Evolutionary conservation across 345 rosid genomes (phyloP), one percentile per base, ranked within the genome.

Genomic region (Nephelium lappaceum): DNA sequence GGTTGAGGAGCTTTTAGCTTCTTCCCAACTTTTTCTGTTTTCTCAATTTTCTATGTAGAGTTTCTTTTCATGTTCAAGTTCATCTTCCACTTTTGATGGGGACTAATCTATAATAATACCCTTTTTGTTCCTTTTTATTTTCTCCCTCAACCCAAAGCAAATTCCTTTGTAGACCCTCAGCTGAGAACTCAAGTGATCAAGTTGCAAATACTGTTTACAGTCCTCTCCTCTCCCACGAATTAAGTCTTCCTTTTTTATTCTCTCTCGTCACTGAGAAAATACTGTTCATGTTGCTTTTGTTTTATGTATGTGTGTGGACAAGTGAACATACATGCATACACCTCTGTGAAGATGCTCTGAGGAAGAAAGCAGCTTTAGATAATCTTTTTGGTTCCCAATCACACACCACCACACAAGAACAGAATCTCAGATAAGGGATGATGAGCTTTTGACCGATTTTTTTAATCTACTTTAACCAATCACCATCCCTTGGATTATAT

Each of bases 361-460:
- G 78, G 66, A 76, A 76, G 81, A 87, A 84, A 86, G 85, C 81
- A 84, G 90, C 90, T 88, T 89, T 83, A 39, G 81, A 78, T 78
- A 49, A 78, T 84, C 87, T 78, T 85, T 86, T 80, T 77, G 84
- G 92, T 62, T 85, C 83, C 89, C 88, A 86, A 81, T 83, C 90
- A 84, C 82, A 82, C 70, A 68, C 90, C 90, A 84, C 92, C 36
- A 31, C 88, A 87, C 88, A 84, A 60, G 90, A 83, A 74, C 89
- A 89, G 90, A 86, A 87, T 89, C 92, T 89, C 81, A 81, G 89
- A 84, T 81, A 74, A 80, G 90, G 42, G 84, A 82, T 83, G 89
- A 85, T 85, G 80, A 84, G 73, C 84, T 83, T 83, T 85, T 87
- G 86, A 84, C 85, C 83, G 27, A n/a, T 55, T 78, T 55, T 74